Evolutionary conservation across 441 rosid species (phyloP), one percentile per base, ranked within the genome.

Genomic region (Erysimum cheiri): DNA sequence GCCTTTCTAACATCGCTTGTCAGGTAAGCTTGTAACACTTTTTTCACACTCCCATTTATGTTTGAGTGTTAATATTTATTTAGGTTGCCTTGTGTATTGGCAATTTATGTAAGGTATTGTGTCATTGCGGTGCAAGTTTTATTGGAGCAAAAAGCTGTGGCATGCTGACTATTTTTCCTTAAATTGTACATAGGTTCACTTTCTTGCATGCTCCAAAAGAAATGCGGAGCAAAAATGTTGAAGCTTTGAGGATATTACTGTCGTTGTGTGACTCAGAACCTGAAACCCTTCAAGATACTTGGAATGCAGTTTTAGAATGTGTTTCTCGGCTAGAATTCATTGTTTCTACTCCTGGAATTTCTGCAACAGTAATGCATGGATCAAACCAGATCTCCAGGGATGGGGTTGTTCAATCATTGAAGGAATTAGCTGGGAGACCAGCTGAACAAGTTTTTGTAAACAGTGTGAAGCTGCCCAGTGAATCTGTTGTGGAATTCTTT

Each of bases 151-250:
- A 36, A 35, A 40, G 48, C 29, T 65, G 12, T 48, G 60, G 82
- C 70, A 29, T 76, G 58, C 60, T 81, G 32, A 70, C 68, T 59
- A 53, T 57, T 62, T 64, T 48, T 49, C 77, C 58, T 65, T 43
- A 66, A 77, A 70, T 67, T 83, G 64, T 28, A 80, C 70, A 61
- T 88, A 96, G 99, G 84, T 91, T 88, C 79, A 96, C 99, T 73
- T 96, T 96, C 88, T 83, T 96, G 95, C 99, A 96, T 82, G 96
- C 98, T 61, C 99, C 99, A 37, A 96, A 90, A 87, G 94, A 89
- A 77, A 86, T 96, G 99, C 93, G 93, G 57, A 83, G 92, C 82
- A 96, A 96, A 86, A 96, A 93, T 85, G 98, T 91, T 43, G 99
- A 96, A 85, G 97, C 98, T 66, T 80, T 96, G 81, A 94, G 91